Evolutionary conservation across 2,329 filamentous ascomycete genomes (phyloP), one percentile per base, ranked within the genome.

Genomic region (Stachybotrys elegans): DNA sequence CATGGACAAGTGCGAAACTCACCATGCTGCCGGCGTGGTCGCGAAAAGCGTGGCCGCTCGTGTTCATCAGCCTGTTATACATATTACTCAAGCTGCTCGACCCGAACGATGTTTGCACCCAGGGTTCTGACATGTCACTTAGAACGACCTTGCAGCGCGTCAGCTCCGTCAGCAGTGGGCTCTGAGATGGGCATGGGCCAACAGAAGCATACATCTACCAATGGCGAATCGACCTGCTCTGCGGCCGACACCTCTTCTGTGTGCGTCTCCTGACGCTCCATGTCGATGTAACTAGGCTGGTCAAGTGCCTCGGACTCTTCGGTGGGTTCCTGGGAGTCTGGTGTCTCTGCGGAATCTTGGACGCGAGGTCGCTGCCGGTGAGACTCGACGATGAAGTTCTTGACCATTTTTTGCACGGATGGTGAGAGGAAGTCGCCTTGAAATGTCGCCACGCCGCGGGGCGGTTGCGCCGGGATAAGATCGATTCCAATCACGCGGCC

Each of bases 71-170:
- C 93, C 93, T 98, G 78, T 71, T 66, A 82, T 94, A 93, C 52
- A 90, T 89, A 80, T 93, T 86, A 92, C 84, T 95, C 80, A 96
- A 78, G 74, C 84, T 95, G 72, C 81, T 89, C 73, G 86, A 84
- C 72, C 81, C 84, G 72, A 87, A 90, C 59, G 76, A 75, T 43
- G 79, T 86, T 72, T 88, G 86, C 58, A 82, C 76, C 90, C 90
- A 96, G 85, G 93, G 91, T 77, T 78, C 92, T 81, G 84, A 98
- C 93, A 98, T 98, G 79, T 98, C 93, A 81, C 89, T 95, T 62
- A 98, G 73, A 62, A 98, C 88, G 61, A 98, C 81, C 77, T 81
- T 17, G 29, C 4, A 25, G 12, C 4, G 13, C 3, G 43, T 62
- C 43, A 60, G 55, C 31, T 22, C 25, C n/a, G n/a, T n/a, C n/a